Base-by-base conservation (phyloP, 257 asterid genomes). In the Solanum clarkiae region DNA sequence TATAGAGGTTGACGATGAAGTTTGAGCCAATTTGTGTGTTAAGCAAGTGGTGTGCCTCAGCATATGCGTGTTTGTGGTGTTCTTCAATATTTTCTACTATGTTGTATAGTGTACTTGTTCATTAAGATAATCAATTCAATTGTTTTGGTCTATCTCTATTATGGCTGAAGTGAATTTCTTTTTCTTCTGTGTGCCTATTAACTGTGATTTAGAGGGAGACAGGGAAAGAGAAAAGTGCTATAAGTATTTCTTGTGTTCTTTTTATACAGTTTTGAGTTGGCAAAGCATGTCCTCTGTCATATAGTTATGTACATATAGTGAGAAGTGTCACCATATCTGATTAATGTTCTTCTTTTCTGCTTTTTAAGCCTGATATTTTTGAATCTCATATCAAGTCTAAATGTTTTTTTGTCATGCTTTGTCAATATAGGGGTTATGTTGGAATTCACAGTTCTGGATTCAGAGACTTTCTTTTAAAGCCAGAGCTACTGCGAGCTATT, bases 391-490 rank as follows among this genome's bases (percentile, higher is more conserved):
- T 9, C 51, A 26, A 77, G 17, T 5, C 65, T 47, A 53, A 29
- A 53, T 26, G 29, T 16, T 79, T 14, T 14, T 79, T 26, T 29
- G 49, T 69, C 77, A 69, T 69, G 51, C 24, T 69, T 69, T 69
- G 47, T 53, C 63, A 51, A 77, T 53, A 12, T 26, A 90, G 92
- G 86, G 92, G 92, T 60, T 90, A 90, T 36, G 90, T 87, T 9
- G 91, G 91, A 36, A 90, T 90, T 85, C 92, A 90, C 89, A 90
- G 92, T 70, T 90, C 92, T 22, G 92, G 92, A 81, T 90, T 90
- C 88, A 88, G 92, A 88, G 92, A 90, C 87, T 90, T 88, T 26
- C 91, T 90, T 57, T 80, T 90, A 70, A 90, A 90, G 88, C 91
- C 92, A 74, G 92, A 90, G 85, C 88, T 90, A 85, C 90, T 90